These are phyloP conservation scores for Fomitopsis serialis DNA, from an alignment of 768 basidiomycete species.

Conservation along the genomic window DNA sequence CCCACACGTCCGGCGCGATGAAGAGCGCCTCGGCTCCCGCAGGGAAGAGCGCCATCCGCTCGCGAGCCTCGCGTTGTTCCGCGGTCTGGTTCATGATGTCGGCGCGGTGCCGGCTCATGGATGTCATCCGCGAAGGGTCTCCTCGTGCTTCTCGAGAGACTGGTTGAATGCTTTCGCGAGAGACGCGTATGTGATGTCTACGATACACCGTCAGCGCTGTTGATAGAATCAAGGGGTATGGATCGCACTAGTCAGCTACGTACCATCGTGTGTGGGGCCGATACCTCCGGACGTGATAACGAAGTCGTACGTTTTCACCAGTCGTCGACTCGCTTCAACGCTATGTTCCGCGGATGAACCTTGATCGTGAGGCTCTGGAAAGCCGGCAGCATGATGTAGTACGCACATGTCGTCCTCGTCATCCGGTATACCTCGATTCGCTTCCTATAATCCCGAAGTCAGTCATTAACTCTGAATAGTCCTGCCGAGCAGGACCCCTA, in stretches of 20 bases:
- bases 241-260: too few relatives aligned
- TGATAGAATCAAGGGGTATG: too few relatives aligned
- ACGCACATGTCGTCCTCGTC: slow-evolving; percentile 85
- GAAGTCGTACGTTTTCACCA: slow-evolving; percentile 81
- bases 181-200: slow-evolving; percentile 87
- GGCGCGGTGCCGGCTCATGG: slow-evolving; percentile 47
- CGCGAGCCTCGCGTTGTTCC: slow-evolving; percentile 71
- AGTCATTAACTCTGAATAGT: too few relatives aligned
- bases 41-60: slow-evolving; percentile 91
- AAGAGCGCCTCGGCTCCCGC: slow-evolving; percentile 73
- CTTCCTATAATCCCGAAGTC: too few relatives aligned
- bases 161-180: slow-evolving; percentile 82
- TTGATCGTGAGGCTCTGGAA: neutral
- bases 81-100: slow-evolving; percentile 59
- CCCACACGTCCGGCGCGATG: slow-evolving; percentile 79
- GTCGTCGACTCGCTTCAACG: slow-evolving; percentile 76
- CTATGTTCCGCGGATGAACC: slow-evolving; percentile 30
- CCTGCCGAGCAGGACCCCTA: too few relatives aligned
- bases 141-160: slow-evolving; percentile 64
- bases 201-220: neutral
- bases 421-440: slow-evolving; percentile 91
- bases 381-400: neutral
- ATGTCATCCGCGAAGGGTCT: slow-evolving; percentile 75
- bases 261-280: slow-evolving; percentile 87
- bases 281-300: slow-evolving; percentile 91